These are phyloP conservation scores for Fusarium sp. DNA, from an alignment of 2,329 filamentous ascomycete genomes.

Conservation along the genomic window DNA sequence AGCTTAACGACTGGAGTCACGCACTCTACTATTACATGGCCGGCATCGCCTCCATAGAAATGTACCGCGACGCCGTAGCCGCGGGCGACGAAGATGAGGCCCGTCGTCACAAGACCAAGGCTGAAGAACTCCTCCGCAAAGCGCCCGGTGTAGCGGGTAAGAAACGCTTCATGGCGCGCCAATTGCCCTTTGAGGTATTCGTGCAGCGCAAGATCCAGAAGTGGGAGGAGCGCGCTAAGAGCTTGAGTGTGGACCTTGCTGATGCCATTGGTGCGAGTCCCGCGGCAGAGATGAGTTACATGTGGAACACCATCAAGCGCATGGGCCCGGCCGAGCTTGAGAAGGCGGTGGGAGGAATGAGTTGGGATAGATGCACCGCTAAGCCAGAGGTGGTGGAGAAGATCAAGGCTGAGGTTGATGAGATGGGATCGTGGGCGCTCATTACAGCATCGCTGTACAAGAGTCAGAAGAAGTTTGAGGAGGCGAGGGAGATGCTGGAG, in stretches of 20 bases:
- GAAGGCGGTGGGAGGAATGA: constrained; percentile 69
- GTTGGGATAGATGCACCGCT: constrained; percentile 71
- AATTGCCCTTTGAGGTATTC: constrained; percentile 90
- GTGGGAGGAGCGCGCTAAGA: constrained; percentile 82
- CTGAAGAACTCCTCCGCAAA: constrained; percentile 76
- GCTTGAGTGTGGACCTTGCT: constrained; percentile 73
- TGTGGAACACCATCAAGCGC: constrained; percentile 90
- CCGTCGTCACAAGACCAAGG: constrained; percentile 67
- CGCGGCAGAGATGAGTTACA: constrained; percentile 88
- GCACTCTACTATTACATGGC: constrained; percentile 91
- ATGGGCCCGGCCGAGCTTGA: constrained; percentile 76
- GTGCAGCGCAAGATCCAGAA: constrained; percentile 85
- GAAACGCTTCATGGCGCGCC: constrained; percentile 89
- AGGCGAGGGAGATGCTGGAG: constrained; percentile 73
- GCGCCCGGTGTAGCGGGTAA: constrained; percentile 81
- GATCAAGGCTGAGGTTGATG: constrained; percentile 66
- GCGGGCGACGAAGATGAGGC: constrained; percentile 58
- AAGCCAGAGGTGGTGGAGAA: constrained; percentile 54
- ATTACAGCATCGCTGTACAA: constrained; percentile 74
- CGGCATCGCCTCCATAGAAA: constrained; percentile 79
- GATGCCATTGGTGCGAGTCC: constrained; percentile 87
- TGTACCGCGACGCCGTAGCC: constrained; percentile 74
- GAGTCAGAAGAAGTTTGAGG: constrained; percentile 68
- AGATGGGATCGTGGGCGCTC: constrained; percentile 73
- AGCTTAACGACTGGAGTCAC: constrained; percentile 91